Evolutionary conservation across 2,329 filamentous ascomycete genomes (phyloP).

Genomic region (Botrytis fragariae): DNA sequence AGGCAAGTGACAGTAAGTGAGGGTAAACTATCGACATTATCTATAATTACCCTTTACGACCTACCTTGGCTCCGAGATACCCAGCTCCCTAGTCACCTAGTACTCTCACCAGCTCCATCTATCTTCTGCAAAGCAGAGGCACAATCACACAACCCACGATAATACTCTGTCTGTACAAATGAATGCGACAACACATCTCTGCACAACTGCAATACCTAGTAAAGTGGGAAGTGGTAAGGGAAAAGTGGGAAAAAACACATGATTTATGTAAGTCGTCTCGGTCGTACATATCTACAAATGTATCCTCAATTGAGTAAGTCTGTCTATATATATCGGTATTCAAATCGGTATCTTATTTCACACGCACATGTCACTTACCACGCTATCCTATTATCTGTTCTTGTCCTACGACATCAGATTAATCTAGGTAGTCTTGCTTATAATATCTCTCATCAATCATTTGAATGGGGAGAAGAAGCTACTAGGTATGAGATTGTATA

Average conservation of each 20-base stretch:
- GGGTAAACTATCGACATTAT: not conserved
- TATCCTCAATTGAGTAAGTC: not conserved
- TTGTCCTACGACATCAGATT: not conserved
- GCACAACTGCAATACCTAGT: not conserved
- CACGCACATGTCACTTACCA: not conserved
- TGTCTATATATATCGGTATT: not conserved
- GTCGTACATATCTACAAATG: not conserved
- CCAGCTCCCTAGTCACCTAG: not conserved
- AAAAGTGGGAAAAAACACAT: not conserved
- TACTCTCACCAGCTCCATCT: not conserved
- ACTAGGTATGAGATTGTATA: not conserved
- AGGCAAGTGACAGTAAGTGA: no score
- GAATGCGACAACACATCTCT: not conserved
- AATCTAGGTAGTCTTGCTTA: not conserved
- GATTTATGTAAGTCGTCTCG: not conserved
- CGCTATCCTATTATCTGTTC: not conserved
- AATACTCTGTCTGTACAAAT: not conserved
- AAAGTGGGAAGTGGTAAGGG: not conserved
- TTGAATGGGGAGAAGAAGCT: not conserved
- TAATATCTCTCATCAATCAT: not conserved
- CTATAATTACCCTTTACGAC: not conserved
- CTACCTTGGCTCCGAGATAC: not conserved
- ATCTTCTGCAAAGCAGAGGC: not conserved
- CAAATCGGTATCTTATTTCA: not conserved
- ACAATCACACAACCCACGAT: not conserved